phyloP scores from a whole-genome alignment of 176 grass and related monocot species.

The Oryza australiensis region DNA sequence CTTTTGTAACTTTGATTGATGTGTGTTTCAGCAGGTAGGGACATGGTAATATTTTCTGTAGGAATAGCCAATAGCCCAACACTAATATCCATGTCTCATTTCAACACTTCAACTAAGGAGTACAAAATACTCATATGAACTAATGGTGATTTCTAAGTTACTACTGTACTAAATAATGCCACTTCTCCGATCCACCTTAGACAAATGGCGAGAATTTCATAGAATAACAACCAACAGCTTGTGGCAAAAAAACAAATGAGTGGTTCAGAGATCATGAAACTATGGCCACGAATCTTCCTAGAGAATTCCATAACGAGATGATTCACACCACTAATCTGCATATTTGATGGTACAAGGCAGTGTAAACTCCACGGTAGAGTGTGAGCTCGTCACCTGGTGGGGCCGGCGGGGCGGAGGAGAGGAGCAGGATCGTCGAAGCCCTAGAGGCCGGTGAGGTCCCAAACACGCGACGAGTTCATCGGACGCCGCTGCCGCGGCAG shows the following conservation, averaged over 20 bases:
- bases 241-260: no score
- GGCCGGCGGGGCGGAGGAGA: background rate
- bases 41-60: background rate
- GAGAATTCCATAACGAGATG: background rate
- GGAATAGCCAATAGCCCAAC: background rate
- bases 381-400: constrained; percentile 20
- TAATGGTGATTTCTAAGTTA: background rate
- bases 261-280: background rate
- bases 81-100: background rate
- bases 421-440: background rate
- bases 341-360: background rate
- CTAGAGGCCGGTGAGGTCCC: background rate
- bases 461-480: background rate
- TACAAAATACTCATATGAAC: background rate
- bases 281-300: background rate
- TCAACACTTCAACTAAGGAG: background rate
- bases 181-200: background rate
- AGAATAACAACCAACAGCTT: background rate
- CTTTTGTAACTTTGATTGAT: background rate
- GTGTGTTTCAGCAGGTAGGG: background rate
- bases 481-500: background rate
- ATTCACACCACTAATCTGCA: background rate
- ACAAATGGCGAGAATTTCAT: background rate
- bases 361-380: background rate
- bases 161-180: background rate